These are phyloP conservation scores for Candolleomyces eurysporus DNA, from an alignment of 768 basidiomycete species.

Conservation along the genomic window DNA sequence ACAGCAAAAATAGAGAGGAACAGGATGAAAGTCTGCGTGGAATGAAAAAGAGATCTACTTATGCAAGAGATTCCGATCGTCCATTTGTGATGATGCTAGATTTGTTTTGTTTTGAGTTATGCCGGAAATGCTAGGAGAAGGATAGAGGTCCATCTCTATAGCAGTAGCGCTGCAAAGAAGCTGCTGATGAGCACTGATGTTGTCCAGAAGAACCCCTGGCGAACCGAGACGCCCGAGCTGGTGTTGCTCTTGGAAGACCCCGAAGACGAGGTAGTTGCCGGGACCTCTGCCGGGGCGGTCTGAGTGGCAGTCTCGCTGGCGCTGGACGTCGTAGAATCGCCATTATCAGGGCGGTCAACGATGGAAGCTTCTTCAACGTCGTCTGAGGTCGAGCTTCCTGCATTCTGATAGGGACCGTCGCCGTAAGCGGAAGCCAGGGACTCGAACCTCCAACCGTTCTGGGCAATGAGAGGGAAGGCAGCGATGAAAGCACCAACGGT, in stretches of 20 bases:
- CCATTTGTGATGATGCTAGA: background rate
- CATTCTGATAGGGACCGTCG: conserved; percentile 47
- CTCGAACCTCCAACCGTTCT: conserved; percentile 68
- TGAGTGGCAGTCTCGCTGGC: background rate
- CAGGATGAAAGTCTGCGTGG: background rate
- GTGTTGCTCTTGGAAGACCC: too few species aligned
- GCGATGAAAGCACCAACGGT: conserved; percentile 67
- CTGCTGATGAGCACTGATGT: background rate
- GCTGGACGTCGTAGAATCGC: background rate
- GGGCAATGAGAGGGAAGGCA: conserved; percentile 59
- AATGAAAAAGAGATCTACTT: background rate
- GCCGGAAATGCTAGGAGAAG: background rate
- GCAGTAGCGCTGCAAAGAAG: background rate
- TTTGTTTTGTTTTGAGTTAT: background rate
- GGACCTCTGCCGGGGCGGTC: too few species aligned
- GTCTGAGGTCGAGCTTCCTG: conserved; percentile 29
- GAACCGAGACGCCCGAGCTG: background rate
- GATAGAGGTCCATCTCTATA: background rate
- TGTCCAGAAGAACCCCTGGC: background rate
- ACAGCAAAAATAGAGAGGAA: background rate
- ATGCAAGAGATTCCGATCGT: background rate
- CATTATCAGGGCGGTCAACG: background rate
- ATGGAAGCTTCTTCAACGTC: conserved; percentile 19
- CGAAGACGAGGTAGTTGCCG: too few species aligned
- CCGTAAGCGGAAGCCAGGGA: conserved; percentile 49